Percentiles rank a stretch among this genome's conserved stretches.
phyloP scores from a whole-genome alignment of 75 land plant species.

The Selaginella moellendorffii region DNA sequence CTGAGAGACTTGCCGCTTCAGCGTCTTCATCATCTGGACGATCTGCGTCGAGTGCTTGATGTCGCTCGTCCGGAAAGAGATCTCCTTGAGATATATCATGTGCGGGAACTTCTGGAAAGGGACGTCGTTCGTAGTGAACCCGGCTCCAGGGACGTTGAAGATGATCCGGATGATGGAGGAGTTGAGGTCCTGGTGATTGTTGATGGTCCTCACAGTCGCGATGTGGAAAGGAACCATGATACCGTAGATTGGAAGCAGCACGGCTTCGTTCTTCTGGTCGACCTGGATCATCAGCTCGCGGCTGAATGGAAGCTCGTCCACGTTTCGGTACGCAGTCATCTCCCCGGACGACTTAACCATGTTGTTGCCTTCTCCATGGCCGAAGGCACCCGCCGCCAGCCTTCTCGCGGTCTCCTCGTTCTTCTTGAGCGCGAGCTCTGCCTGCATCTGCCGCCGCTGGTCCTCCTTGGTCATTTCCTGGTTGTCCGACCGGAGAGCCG shows the following conservation, averaged over 20 bases:
- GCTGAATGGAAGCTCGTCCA: slow-evolving; percentile 33
- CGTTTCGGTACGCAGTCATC: slow-evolving; percentile 64
- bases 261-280: slow-evolving; percentile 79
- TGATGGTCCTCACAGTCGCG: slow-evolving; percentile 50
- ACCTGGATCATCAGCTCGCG: slow-evolving; percentile 74
- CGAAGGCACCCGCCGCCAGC: slow-evolving; percentile 66
- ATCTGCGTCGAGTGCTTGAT: slow-evolving; percentile 70
- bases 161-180: slow-evolving; percentile 47
- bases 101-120: slow-evolving; percentile 49
- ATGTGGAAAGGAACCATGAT: slow-evolving; percentile 89
- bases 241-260: slow-evolving; percentile 71
- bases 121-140: slow-evolving; percentile 36
- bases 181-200: slow-evolving; percentile 44
- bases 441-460: slow-evolving; percentile 66
- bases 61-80: slow-evolving; percentile 82
- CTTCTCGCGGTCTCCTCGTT: slow-evolving; percentile 64
- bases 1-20: slow-evolving; percentile 52
- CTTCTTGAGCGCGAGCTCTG: slow-evolving; percentile 61
- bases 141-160: slow-evolving; percentile 61
- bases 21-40: slow-evolving; percentile 72
- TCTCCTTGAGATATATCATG: slow-evolving; percentile 69
- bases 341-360: slow-evolving; percentile 27
- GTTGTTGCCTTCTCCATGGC: slow-evolving; percentile 40
- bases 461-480: slow-evolving; percentile 84
- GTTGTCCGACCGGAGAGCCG: slow-evolving; percentile 73